phyloP scores from a whole-genome alignment of 495 filamentous ascomycete species.

The Aspergillus sclerotioniger region DNA sequence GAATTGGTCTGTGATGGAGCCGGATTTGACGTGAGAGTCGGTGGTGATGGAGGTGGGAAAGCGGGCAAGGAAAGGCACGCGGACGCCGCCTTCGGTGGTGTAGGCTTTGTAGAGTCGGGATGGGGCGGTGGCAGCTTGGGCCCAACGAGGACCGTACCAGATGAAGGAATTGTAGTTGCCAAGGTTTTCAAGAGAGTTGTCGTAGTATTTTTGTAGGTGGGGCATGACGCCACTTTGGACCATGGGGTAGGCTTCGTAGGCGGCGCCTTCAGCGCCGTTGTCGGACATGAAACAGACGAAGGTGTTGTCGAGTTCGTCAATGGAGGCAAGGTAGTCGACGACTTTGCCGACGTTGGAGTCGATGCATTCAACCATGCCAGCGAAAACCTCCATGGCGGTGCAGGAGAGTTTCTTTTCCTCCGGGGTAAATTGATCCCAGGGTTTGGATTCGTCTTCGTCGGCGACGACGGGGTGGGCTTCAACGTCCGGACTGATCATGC shows the following conservation, averaged over 20 bases:
- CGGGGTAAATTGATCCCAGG: conserved; percentile 50
- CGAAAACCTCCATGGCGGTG: conserved; percentile 61
- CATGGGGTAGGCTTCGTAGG: conserved; percentile 59
- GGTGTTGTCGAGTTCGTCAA: conserved; percentile 61
- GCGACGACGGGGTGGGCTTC: conserved; percentile 54
- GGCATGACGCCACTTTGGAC: conserved; percentile 51
- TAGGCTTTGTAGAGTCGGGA: conserved; percentile 61
- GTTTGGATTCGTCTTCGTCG: conserved; percentile 50
- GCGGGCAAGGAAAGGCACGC: conserved; percentile 56
- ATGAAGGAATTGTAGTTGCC: conserved; percentile 60
- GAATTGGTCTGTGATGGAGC: conserved; percentile 54
- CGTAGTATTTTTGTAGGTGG: conserved; percentile 59
- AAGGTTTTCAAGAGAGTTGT: conserved; percentile 61
- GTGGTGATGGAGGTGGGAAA: conserved; percentile 37
- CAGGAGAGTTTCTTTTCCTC: conserved; percentile 52
- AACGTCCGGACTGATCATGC: conserved; percentile 50
- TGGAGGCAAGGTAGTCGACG: conserved; percentile 52
- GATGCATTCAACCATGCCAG: conserved; percentile 63
- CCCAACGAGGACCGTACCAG: conserved; percentile 66
- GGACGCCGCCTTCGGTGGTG: conserved; percentile 61
- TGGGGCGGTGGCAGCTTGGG: conserved; percentile 62
- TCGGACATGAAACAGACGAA: conserved; percentile 64
- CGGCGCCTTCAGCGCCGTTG: conserved; percentile 63
- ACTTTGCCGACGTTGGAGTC: conserved; percentile 61
- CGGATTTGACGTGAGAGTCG: conserved; percentile 20